phyloP scores from a whole-genome alignment of 1,139 yeast species.

The Arxiozyma heterogenica region DNA sequence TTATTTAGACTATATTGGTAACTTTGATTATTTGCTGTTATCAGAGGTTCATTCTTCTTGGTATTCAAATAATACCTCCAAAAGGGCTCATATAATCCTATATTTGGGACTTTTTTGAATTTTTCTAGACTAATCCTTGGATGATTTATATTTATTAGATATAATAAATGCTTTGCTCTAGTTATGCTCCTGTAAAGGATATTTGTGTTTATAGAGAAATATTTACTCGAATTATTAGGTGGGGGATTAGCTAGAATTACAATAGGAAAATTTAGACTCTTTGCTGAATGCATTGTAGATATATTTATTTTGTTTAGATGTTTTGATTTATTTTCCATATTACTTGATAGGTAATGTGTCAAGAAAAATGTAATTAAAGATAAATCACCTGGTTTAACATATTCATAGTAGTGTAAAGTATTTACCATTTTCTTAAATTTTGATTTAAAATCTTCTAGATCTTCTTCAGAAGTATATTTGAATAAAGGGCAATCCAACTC shows the following conservation, averaged over 20 bases:
- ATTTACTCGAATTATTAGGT: constrained; percentile 11
- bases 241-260: constrained; percentile 46
- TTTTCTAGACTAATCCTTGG: constrained; percentile 3
- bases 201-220: constrained; percentile 25
- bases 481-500: constrained; percentile 12
- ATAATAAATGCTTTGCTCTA: constrained; percentile 48
- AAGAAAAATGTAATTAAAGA: constrained; percentile 27
- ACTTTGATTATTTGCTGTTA: background rate
- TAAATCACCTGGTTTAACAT: constrained; percentile 15
- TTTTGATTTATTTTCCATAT: background rate
- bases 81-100: constrained; percentile 12
- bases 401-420: constrained; percentile 23
- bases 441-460: constrained; percentile 11
- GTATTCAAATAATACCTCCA: constrained; percentile 23
- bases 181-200: constrained; percentile 58
- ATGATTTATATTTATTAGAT: constrained; percentile 31
- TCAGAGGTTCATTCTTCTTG: background rate
- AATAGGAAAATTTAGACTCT: constrained; percentile 63
- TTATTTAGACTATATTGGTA: background rate
- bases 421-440: constrained; percentile 28
- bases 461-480: constrained; percentile 1
- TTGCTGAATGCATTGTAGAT: constrained; percentile 63
- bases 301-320: constrained; percentile 35
- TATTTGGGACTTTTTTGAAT: background rate
- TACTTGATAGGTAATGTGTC: background rate